A percentile compares a stretch with the other conserved stretches of the same genome.
Evolutionary conservation across 139 green algal genomes (phyloP).

Genomic region (Tetratostichococcus sp.): DNA sequence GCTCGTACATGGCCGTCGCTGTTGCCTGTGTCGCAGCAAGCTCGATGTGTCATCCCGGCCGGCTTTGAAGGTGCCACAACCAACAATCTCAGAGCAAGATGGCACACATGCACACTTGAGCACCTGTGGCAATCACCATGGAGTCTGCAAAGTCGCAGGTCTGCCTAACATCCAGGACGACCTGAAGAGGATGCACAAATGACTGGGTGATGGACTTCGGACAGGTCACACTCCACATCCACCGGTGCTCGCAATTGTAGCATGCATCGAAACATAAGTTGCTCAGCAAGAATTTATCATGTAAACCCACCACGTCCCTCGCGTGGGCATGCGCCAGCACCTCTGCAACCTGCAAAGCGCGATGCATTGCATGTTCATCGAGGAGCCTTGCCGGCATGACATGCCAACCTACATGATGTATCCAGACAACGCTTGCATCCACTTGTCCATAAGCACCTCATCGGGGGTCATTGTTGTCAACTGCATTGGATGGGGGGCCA

Average conservation of each 20-base stretch:
- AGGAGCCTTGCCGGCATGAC: too few species aligned
- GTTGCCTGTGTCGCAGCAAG: not conserved
- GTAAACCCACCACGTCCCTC: not conserved
- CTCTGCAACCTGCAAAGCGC: not conserved
- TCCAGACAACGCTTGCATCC: not conserved
- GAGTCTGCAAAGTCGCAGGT: not conserved
- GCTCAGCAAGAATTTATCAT: too few species aligned
- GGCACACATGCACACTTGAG: too few species aligned
- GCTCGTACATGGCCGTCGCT: not conserved
- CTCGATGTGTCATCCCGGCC: not conserved
- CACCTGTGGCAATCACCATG: not conserved
- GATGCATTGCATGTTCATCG: not conserved
- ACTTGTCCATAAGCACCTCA: not conserved
- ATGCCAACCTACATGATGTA: too few species aligned
- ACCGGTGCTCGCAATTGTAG: too few species aligned
- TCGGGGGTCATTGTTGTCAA: not conserved
- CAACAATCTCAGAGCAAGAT: too few species aligned
- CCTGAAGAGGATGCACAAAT: too few species aligned
- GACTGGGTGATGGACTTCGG: too few species aligned
- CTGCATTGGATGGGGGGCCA: not conserved
- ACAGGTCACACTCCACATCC: too few species aligned
- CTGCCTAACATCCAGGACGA: not conserved
- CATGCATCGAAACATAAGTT: too few species aligned
- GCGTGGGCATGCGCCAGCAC: not conserved
- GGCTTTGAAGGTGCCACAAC: too few species aligned